Conservation (phyloP, 1,284 basidiomycete species). For the Irpex sp. region DNA sequence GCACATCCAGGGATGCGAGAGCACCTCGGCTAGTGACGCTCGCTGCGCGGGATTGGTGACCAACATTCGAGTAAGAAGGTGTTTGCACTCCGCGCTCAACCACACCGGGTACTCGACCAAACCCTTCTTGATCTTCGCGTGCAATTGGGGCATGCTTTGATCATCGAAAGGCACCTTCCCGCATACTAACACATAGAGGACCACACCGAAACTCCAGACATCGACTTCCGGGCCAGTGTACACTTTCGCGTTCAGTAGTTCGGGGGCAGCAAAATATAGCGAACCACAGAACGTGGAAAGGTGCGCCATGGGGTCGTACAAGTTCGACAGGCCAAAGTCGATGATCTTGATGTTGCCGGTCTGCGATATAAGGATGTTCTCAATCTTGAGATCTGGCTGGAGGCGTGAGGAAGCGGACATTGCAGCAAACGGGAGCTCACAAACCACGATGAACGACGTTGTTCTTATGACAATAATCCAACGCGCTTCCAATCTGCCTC, state of each 20-base stretch:
- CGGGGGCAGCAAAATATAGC: conserved; percentile 97
- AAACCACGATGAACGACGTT: conserved; percentile 91
- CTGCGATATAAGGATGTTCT: conserved; percentile 98
- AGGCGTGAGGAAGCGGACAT: conserved; percentile 12
- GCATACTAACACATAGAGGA: conserved; percentile 95
- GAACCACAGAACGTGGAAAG: conserved; percentile 97
- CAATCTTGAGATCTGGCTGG: conserved; percentile 87
- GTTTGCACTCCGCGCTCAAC: conserved; percentile 97
- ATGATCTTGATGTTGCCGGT: conserved; percentile 99
- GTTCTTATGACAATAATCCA: conserved; percentile 97
- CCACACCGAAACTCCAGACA: conserved; percentile 98
- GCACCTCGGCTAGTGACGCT: conserved; percentile 84
- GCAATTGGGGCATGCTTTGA: conserved; percentile 97
- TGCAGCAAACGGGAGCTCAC: conserved; percentile 17
- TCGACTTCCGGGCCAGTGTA: conserved; percentile 99
- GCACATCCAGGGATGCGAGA: conserved; percentile 92
- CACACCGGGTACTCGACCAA: conserved; percentile 97
- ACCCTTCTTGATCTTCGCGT: conserved; percentile 98
- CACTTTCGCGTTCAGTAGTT: conserved; percentile 92
- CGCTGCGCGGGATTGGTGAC: conserved; percentile 90
- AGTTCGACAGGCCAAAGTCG: conserved; percentile 97
- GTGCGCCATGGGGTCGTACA: conserved; percentile 85
- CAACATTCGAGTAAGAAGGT: conserved; percentile 91
- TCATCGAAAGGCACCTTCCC: conserved; percentile 99
- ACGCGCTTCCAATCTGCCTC: conserved; percentile 91